Base-by-base conservation (phyloP, 108 stramenopile species). In the Cyclotella baltica region DNA sequence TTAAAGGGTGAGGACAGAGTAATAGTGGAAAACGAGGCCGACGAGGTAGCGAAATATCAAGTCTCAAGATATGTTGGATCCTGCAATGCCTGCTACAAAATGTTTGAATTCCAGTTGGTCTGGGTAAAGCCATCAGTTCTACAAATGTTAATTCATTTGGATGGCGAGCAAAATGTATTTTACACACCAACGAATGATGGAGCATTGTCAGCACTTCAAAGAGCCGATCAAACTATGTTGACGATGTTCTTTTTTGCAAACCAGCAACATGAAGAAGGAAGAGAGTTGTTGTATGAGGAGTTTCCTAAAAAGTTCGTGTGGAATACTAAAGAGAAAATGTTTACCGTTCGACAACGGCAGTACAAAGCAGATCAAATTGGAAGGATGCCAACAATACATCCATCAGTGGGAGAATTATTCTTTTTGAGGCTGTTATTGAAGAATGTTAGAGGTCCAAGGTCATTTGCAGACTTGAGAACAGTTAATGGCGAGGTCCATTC, bases 1-100 rank as follows among this genome's bases (percentile, higher is more conserved):
- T 74, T 51, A 46, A 74, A 74, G 20, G 73, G 73, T 1, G 4
- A 19, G 2, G 73, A 74, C 30, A 13, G 22, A 38, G 31, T 37
- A 2, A 15, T 74, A 3, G 73, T 38, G 19, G 59, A 55, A 55
- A 28, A 61, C 43, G 11, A 30, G 16, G 40, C 25, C 3, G 48
- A 74, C 55, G 73, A 74, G 36, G 38, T 74, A 4, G 5, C n/a
- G 20, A 52, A 52, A 15, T 74, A 51, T 43, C 2, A 37, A 20
- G 43, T 47, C 1, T 5, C 15, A 40, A 62, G 50, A 6, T 74
- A 74, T 23, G 2, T 74, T 3, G 33, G 62, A 15, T 4, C 73
- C 3, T 63, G 48, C 15, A 19, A 65, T n/a, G 59, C 37, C 2
- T 50, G 10, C 22, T 74, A 46, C 43, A 3, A 31, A 9, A 9